These are phyloP conservation scores for Hepatocystis sp. DNA, from an alignment of 169 alveolate genomes.

Conservation along the genomic window DNA sequence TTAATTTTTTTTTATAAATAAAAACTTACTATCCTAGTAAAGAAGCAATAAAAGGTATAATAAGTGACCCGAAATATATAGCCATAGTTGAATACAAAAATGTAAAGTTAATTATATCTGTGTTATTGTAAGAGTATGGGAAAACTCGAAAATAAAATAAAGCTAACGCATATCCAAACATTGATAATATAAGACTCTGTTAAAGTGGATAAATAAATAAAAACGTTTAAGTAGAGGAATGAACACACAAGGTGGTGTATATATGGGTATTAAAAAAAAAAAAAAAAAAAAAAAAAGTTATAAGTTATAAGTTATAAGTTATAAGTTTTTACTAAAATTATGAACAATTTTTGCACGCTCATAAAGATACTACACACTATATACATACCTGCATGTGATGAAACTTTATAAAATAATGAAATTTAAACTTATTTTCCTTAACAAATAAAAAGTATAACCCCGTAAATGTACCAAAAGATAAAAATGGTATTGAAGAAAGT, in stretches of 20 bases:
- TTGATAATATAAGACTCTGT: conserved; percentile 53
- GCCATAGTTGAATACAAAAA: conserved; percentile 64
- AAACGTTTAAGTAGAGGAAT: not conserved
- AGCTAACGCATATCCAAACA: conserved; percentile 74
- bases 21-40: conserved; percentile 73
- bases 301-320: too few species aligned
- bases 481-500: conserved; percentile 52
- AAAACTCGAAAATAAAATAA: conserved; percentile 69
- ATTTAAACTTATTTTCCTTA: conserved; percentile 62
- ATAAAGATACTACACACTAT: too few species aligned
- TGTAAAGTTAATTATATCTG: conserved; percentile 56
- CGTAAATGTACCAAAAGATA: conserved; percentile 66
- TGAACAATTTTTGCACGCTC: too few species aligned
- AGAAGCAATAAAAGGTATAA: conserved; percentile 50
- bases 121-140: conserved; percentile 66
- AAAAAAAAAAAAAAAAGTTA: too few species aligned
- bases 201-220: not conserved
- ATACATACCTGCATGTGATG: conserved; percentile 66
- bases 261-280: not conserved
- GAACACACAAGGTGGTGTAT: not conserved
- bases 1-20: too few species aligned
- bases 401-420: conserved; percentile 56
- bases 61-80: conserved; percentile 57
- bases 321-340: too few species aligned
- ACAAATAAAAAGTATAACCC: conserved; percentile 62